Evolutionary conservation across 768 basidiomycete genomes (phyloP), one percentile per base, ranked within the genome.

Genomic region (Mycena albidolilacea): DNA sequence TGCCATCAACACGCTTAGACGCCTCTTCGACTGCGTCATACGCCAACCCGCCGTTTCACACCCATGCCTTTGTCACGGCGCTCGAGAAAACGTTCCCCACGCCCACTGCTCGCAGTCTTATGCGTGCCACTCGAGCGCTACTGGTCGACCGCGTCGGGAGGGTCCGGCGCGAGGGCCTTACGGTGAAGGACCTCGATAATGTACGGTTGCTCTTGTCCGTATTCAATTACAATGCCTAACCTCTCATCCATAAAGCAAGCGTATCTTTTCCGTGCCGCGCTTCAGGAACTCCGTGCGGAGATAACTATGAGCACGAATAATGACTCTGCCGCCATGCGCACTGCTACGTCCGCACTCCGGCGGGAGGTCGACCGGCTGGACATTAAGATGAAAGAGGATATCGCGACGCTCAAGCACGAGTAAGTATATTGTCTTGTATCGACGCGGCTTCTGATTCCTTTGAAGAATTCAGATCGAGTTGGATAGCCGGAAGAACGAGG

Each of bases 401-500:
- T 23, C 23, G 91, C 89, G 17, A 93, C 89, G 57, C 86, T 99
- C 76, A 96, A 95, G 82, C 97, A 98, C 78, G 97, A 99, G 97
- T 97, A 76, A 99, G 97, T 97, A 76, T 67, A 93, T 90, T 58
- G 54, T 48, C 41, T 30, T 30, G 48, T 46, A 38, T 67, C 63
- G 55, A 37, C 8, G 17, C 23, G 65, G 14, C 44, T 70, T 59
- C 64, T 59, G 57, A 76, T 57, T 70, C 38, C 15, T 63, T 55
- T 61, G n/a, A 54, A 98, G 97, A 78, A 95, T 97, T 63, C 97
- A 98, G 82, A 96, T 99, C 92, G 98, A 99, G 68, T 87, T 98
- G 71, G 96, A 97, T 78, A 96, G 92, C 73, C 88, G 97, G 69
- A 98, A 97, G 85, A 95, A 93, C 75, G 98, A 99, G 80, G 90